Base-by-base conservation (phyloP, 805 yeast genomes). In the Teunomyces panamensis region DNA sequence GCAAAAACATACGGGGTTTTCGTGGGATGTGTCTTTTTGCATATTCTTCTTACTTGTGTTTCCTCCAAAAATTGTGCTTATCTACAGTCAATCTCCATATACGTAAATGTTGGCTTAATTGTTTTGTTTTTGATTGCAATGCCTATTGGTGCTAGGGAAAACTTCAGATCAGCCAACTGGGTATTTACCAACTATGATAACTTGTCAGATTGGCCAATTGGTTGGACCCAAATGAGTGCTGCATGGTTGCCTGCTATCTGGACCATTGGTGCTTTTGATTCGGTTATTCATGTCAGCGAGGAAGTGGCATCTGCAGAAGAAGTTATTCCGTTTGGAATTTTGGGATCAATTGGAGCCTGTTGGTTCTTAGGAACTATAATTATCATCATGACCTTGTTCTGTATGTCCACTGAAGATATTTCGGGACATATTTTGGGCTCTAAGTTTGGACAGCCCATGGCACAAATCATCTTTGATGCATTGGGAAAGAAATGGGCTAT, bases 211-310 rank as follows among this genome's bases (percentile, higher is more conserved):
- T 84, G 87, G 83, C 73, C 81, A 6, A 66, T 61, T 30, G 88
- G 87, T 26, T 81, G 84, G 80, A 75, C 80, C 43, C 78, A 71
- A 61, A 63, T 82, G 53, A 39, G 43, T 39, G 77, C 77, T 32
- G 72, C 77, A n/a, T 79, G 82, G 75, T 75, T 82, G 80, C 83
- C 89, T 0, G 81, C 84, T 1, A 77, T 84, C 49, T 85, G 91
- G 90, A 83, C 88, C 20, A 84, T 85, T 59, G 86, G 87, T 20
- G 83, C 86, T 0, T 84, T 83, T 61, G 90, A 85, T 61, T 78
- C 87, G 7, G 81, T 85, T 56, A 81, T 85, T 43, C 89, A 85
- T 67, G 79, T 83, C 80, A 73, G 85, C 20, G 91, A 85, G 62
- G 89, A 85, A 62, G 85, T 85, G 20, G 69, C 71, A 44, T 78